These are phyloP conservation scores for Drechslera avenae DNA, from an alignment of 2,329 filamentous ascomycete species.

Conservation along the genomic window DNA sequence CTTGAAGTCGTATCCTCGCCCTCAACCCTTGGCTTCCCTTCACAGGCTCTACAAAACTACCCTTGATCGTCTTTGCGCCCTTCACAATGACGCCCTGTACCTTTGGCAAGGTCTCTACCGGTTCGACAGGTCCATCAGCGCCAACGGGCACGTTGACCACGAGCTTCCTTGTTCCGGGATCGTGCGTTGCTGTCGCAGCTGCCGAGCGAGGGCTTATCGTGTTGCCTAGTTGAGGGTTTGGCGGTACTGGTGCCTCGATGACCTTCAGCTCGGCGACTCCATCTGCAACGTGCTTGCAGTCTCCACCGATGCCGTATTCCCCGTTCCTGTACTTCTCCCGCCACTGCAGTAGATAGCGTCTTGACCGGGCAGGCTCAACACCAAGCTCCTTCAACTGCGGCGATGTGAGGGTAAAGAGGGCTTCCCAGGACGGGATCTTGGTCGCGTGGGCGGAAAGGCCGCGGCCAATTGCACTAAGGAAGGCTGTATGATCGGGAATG, in stretches of 20 bases:
- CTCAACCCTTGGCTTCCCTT: conserved; percentile 65
- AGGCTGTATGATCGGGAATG: conserved; percentile 81
- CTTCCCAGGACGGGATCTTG: conserved; percentile 90
- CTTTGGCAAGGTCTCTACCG: conserved; percentile 58
- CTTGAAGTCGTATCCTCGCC: conserved; percentile 71
- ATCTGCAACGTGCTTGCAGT: conserved; percentile 71
- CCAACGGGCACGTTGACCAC: conserved; percentile 64
- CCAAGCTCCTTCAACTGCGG: conserved; percentile 78
- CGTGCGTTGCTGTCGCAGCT: conserved; percentile 57
- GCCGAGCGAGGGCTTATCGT: conserved; percentile 35
- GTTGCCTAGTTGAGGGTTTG: conserved; percentile 35
- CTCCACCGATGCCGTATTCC: conserved; percentile 79
- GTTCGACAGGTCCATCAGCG: conserved; percentile 39
- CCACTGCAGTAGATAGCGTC: conserved; percentile 87
- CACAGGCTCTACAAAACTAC: conserved; percentile 73
- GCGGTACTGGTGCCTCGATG: conserved; percentile 57
- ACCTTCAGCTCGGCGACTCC: conserved; percentile 64
- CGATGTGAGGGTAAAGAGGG: conserved; percentile 82
- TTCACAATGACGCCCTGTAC: conserved; percentile 71
- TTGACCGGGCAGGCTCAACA: conserved; percentile 80
- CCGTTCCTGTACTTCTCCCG: conserved; percentile 82
- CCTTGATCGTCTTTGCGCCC: conserved; percentile 71
- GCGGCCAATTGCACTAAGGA: conserved; percentile 90
- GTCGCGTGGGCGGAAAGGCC: conserved; percentile 78
- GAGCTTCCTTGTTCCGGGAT: conserved; percentile 61